phyloP scores from a whole-genome alignment of 306 rosid species.

The Cucurbita moschata region DNA sequence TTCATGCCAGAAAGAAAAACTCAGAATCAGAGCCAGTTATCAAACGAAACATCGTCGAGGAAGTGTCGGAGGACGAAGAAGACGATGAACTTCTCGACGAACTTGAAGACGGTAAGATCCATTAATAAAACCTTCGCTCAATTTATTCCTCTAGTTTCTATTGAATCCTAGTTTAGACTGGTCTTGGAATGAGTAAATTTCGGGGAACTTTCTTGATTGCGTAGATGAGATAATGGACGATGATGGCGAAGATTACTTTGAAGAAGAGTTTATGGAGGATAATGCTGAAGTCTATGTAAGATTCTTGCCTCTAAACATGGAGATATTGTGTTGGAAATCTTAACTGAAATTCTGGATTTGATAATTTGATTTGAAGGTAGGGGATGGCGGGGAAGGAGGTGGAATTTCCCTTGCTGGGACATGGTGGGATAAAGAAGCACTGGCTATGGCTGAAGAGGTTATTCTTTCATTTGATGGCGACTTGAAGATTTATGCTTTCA shows the following conservation, averaged over 20 bases:
- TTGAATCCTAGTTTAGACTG: not conserved
- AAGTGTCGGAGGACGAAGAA: conserved; percentile 39
- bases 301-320: not conserved
- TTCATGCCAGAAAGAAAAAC: conserved; percentile 26
- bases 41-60: conserved; percentile 37
- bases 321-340: not conserved
- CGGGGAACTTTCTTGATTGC: conserved; percentile 14
- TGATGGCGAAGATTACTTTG: conserved; percentile 25
- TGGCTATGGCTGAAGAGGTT: conserved; percentile 68
- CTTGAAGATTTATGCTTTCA: conserved; percentile 68
- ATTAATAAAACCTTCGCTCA: not conserved
- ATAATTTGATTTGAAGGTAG: conserved; percentile 36
- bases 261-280: conserved; percentile 18
- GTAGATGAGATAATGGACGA: conserved; percentile 29
- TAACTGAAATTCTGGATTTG: not conserved
- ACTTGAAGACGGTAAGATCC: conserved; percentile 19
- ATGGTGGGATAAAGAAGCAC: conserved; percentile 87
- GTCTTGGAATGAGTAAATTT: not conserved
- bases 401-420: conserved; percentile 77
- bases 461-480: conserved; percentile 51
- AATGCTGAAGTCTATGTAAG: conserved; percentile 50
- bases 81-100: conserved; percentile 17
- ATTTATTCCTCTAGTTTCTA: not conserved
- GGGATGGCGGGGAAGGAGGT: conserved; percentile 86
- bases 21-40: conserved; percentile 43